Percentiles rank a stretch among this genome's conserved stretches.
These are phyloP conservation scores for Hymenoscyphus linearis DNA, from an alignment of 2,329 filamentous ascomycete species.

Conservation along the genomic window DNA sequence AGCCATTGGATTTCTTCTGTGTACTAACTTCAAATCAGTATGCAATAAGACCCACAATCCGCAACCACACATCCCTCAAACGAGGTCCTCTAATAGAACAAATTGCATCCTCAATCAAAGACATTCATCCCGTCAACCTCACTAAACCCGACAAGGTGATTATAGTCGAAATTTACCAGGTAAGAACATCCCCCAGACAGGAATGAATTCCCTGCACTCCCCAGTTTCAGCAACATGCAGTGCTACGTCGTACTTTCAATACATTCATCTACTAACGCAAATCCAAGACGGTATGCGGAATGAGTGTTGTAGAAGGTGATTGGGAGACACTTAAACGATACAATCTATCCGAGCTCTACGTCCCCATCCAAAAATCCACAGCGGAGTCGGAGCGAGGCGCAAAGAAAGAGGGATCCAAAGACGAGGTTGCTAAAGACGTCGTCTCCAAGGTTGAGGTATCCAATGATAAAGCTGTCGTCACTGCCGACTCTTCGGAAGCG, in stretches of 20 bases:
- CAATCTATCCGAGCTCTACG: conserved; percentile 72
- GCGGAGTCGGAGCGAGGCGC: conserved; percentile 17
- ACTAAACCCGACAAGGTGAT: conserved; percentile 72
- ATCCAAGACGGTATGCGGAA: conserved; percentile 63
- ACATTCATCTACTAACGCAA: conserved; percentile 15
- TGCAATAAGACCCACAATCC: conserved; percentile 74
- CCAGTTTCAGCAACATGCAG: conserved; percentile 7
- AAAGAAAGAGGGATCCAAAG: conserved; percentile 20
- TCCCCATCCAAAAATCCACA: conserved; percentile 20
- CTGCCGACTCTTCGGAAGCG: conserved; percentile 12
- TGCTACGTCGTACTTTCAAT: conserved; percentile 15
- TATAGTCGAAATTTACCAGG: conserved; percentile 75
- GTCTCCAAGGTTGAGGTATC: background rate
- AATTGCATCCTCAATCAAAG: conserved; percentile 46
- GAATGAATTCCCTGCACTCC: background rate
- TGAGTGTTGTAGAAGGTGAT: conserved; percentile 67
- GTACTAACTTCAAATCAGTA: conserved; percentile 47
- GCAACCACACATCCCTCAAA: conserved; percentile 65
- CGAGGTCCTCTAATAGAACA: conserved; percentile 66
- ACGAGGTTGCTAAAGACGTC: background rate
- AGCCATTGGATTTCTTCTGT: conserved; percentile 9
- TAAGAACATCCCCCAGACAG: conserved; percentile 34
- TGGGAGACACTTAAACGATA: conserved; percentile 72
- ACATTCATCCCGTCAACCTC: conserved; percentile 72
- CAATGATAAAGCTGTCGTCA: conserved; percentile 2